phyloP scores from a whole-genome alignment of 495 filamentous ascomycete species.

The Amphirosellinia nigrospora region DNA sequence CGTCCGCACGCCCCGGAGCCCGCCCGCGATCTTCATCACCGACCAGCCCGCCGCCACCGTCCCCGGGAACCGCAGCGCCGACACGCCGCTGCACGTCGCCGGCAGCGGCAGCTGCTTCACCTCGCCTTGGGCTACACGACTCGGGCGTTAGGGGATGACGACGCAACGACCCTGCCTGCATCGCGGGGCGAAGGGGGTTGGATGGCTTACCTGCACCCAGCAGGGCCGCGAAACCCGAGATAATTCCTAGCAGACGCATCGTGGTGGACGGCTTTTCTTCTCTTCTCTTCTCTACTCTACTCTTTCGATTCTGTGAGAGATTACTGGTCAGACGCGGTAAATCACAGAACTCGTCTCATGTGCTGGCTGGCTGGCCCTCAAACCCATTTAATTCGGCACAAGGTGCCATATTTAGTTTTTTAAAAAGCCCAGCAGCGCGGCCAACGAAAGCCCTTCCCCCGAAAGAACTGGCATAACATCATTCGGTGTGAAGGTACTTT shows the following conservation, averaged over 20 bases:
- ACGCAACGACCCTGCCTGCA: no score
- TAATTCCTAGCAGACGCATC: conserved; percentile 37
- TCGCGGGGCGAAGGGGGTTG: not conserved
- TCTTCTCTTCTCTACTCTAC: no score
- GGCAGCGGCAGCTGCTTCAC: conserved; percentile 35
- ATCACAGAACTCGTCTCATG: conserved; percentile 7
- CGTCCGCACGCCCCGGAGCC: conserved; percentile 60
- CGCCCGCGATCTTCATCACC: conserved; percentile 60
- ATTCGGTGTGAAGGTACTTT: conserved; percentile 25
- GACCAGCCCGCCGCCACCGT: conserved; percentile 62
- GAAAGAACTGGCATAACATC: not conserved
- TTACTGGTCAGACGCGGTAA: not conserved
- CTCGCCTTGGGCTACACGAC: conserved; percentile 3
- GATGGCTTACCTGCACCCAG: conserved; percentile 34
- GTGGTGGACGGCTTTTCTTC: not conserved
- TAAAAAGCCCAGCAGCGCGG: not conserved
- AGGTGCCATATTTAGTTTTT: conserved; percentile 22
- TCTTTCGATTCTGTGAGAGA: not conserved
- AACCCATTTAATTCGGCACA: not conserved
- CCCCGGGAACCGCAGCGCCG: conserved; percentile 39
- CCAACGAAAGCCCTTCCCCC: not conserved
- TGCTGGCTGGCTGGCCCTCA: not conserved
- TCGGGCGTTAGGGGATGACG: not conserved
- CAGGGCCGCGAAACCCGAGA: conserved; percentile 33
- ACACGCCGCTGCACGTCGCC: conserved; percentile 42